A percentile compares a stretch with the other conserved stretches of the same genome.
phyloP scores from a whole-genome alignment of 2,329 filamentous ascomycete species.

The Chalara sp. region DNA sequence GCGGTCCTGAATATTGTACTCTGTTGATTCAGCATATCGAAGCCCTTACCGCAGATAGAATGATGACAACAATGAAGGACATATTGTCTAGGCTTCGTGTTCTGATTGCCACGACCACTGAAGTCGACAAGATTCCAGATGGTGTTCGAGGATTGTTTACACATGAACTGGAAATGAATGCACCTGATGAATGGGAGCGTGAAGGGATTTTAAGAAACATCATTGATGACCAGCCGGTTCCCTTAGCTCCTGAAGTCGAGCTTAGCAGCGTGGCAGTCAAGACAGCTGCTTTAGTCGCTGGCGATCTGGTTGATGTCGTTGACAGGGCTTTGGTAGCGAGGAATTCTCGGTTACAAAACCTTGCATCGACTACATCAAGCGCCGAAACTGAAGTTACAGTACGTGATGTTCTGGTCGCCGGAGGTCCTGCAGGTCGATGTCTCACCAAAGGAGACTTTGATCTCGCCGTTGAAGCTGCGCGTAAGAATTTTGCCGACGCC shows the following conservation, averaged over 20 bases:
- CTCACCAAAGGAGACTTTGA: conserved; percentile 83
- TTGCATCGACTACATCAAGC: conserved; percentile 47
- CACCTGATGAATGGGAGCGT: conserved; percentile 86
- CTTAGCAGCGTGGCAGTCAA: conserved; percentile 82
- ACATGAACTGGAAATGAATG: conserved; percentile 88
- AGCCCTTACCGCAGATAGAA: conserved; percentile 83
- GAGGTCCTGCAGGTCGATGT: conserved; percentile 70
- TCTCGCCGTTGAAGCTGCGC: conserved; percentile 85
- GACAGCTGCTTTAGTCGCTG: conserved; percentile 90
- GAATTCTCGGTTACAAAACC: conserved; percentile 64
- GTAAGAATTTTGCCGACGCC: conserved; percentile 96
- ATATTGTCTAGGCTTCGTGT: conserved; percentile 75
- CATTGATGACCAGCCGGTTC: conserved; percentile 67
- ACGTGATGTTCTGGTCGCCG: conserved; percentile 81
- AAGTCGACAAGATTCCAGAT: conserved; percentile 90
- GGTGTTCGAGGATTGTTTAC: conserved; percentile 87
- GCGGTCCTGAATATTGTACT: conserved; percentile 75
- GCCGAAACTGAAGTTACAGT: conserved; percentile 48
- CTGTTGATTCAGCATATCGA: conserved; percentile 88
- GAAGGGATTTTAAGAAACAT: conserved; percentile 80
- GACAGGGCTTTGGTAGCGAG: conserved; percentile 80
- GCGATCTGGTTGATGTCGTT: conserved; percentile 89
- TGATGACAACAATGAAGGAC: conserved; percentile 77
- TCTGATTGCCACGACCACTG: conserved; percentile 87
- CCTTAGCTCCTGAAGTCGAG: conserved; percentile 78